phyloP scores from a whole-genome alignment of 192 early-diverging fungal species.

The Coemansia interrupta region DNA sequence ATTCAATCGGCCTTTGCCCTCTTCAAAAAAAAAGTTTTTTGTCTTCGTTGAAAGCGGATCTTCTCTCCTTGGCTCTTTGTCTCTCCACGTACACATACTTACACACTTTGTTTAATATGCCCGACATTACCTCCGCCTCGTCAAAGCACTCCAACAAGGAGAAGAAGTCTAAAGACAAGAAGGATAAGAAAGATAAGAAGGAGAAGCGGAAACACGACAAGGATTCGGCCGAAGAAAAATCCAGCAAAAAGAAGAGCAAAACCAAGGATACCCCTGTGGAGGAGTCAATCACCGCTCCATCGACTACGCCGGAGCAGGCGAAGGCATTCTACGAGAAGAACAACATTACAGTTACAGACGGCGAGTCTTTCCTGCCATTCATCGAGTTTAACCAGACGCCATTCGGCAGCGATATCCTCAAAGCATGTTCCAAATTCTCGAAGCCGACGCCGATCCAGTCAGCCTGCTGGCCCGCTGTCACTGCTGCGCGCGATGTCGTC shows the following conservation, averaged over 20 bases:
- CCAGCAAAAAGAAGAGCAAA: slow-evolving; percentile 40
- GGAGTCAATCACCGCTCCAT: slow-evolving; percentile 5
- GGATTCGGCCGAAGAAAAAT: slow-evolving; percentile 19
- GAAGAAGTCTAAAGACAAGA: slow-evolving; percentile 9
- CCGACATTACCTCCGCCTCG: background rate
- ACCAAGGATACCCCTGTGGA: background rate
- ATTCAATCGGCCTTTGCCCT: no score
- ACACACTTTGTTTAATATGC: no score
- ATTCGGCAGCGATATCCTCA: slow-evolving; percentile 64
- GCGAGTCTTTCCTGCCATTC: slow-evolving; percentile 59
- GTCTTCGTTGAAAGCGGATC: no score
- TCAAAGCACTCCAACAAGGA: slow-evolving; percentile 37
- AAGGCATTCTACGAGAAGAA: slow-evolving; percentile 58
- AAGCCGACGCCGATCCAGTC: slow-evolving; percentile 94
- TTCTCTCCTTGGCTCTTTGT: no score
- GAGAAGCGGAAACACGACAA: slow-evolving; percentile 30
- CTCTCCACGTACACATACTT: no score
- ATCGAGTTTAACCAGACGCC: slow-evolving; percentile 73
- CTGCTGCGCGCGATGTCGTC: slow-evolving; percentile 77
- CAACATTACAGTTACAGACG: slow-evolving; percentile 61
- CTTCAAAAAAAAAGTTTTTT: background rate
- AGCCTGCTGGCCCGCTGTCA: slow-evolving; percentile 84
- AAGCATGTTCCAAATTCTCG: slow-evolving; percentile 64
- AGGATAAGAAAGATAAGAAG: slow-evolving; percentile 23
- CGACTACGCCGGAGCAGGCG: slow-evolving; percentile 28